Evolutionary conservation across 1,139 yeast genomes (phyloP).

Genomic region (Yamadazyma epiphylla): DNA sequence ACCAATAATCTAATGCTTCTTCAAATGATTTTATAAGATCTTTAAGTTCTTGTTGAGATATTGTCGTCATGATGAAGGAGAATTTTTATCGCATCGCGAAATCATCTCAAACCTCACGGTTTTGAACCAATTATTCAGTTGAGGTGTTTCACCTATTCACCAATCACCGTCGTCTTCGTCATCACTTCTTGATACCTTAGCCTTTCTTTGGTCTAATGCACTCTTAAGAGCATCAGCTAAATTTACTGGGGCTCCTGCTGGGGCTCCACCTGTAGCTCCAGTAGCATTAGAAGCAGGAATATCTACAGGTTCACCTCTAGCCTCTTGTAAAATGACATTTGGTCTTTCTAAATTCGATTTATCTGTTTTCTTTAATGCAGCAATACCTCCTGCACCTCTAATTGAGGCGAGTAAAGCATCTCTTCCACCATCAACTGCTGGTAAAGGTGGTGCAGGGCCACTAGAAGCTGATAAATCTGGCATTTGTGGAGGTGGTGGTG

Average conservation of each 20-base stretch:
- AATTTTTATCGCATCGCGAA: not conserved
- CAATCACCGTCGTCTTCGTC: constrained; percentile 73
- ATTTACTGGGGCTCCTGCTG: constrained; percentile 49
- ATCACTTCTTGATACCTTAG: constrained; percentile 78
- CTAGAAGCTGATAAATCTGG: constrained; percentile 17
- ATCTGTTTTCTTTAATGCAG: constrained; percentile 69
- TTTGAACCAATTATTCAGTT: too few relatives aligned
- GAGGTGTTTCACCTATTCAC: constrained; percentile 10
- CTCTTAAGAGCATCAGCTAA: constrained; percentile 87
- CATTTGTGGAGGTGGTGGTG: constrained; percentile 32
- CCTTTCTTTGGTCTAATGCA: constrained; percentile 78
- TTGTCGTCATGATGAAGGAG: constrained; percentile 9
- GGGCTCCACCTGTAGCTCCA: constrained; percentile 34
- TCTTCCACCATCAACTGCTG: constrained; percentile 49
- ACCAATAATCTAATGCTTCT: constrained; percentile 36
- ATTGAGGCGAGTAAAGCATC: constrained; percentile 88
- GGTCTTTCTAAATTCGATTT: constrained; percentile 81
- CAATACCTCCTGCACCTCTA: constrained; percentile 73
- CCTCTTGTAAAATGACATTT: constrained; percentile 66
- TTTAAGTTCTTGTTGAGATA: constrained; percentile 18
- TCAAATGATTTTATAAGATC: constrained; percentile 27
- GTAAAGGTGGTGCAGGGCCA: constrained; percentile 18
- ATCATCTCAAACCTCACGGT: too few relatives aligned
- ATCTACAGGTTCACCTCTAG: constrained; percentile 52
- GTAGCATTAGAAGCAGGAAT: constrained; percentile 25